These are phyloP conservation scores for Edaphochlamys debaryana DNA, from an alignment of 139 green algal species.

Conservation along the genomic window DNA sequence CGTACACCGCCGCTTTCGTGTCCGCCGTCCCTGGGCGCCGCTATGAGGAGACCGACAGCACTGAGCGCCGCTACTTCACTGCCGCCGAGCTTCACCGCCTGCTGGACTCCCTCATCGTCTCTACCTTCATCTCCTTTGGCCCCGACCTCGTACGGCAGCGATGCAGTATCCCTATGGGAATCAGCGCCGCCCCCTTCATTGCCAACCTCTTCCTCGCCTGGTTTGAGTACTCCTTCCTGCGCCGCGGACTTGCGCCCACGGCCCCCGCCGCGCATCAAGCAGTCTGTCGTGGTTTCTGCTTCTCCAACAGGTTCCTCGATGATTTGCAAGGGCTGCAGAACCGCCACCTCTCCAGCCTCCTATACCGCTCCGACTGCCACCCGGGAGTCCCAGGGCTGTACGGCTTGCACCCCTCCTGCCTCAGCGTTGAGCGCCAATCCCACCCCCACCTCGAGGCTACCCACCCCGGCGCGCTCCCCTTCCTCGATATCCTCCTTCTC, in stretches of 20 bases:
- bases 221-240: neutral
- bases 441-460: neutral
- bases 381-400: neutral
- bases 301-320: neutral
- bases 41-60: no score
- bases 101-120: neutral
- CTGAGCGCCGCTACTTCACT: no score
- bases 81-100: neutral
- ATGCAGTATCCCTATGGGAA: slow-evolving; percentile 12
- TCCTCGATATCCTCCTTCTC: neutral
- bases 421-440: neutral
- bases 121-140: slow-evolving; percentile 1
- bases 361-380: neutral
- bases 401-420: neutral
- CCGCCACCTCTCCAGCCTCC: neutral
- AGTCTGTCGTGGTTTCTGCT: neutral
- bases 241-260: neutral
- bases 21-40: no score
- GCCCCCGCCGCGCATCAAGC: no score
- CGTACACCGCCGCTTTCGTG: no score
- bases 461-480: neutral
- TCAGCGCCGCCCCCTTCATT: neutral
- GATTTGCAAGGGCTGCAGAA: neutral
- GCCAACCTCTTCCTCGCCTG: slow-evolving; percentile 16
- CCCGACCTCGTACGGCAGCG: neutral